Evolutionary conservation across 257 asterid genomes (phyloP).

Genomic region (Solanum neorickii): DNA sequence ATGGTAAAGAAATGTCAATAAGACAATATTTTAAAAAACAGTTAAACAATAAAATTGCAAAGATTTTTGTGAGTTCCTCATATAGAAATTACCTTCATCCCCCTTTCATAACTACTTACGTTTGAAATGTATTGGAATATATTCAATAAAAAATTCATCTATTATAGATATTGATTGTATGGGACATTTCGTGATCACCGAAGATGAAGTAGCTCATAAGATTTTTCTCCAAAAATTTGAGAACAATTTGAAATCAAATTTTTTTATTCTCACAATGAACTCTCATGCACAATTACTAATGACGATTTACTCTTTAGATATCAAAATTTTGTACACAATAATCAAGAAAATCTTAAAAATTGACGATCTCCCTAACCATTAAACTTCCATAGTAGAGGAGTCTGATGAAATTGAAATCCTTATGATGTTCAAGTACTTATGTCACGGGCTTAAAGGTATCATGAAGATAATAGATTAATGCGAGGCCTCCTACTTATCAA

Average conservation of each 20-base stretch:
- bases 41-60: not conserved
- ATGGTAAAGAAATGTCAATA: not conserved
- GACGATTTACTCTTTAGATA: not conserved
- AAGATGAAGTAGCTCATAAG: not conserved
- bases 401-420: not conserved
- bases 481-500: not conserved
- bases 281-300: not conserved
- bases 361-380: no score
- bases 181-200: not conserved
- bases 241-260: not conserved
- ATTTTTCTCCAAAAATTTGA: not conserved
- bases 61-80: not conserved
- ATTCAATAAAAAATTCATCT: not conserved
- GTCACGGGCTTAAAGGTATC: not conserved
- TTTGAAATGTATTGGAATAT: not conserved
- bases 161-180: not conserved
- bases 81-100: not conserved
- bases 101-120: not conserved
- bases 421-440: not conserved
- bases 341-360: not conserved
- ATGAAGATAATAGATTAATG: not conserved
- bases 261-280: not conserved
- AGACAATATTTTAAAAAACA: not conserved
- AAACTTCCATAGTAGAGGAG: no score
- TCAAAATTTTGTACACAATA: not conserved